phyloP scores from a whole-genome alignment of 2,329 filamentous ascomycete species.

The Talaromyces amestolkiae region DNA sequence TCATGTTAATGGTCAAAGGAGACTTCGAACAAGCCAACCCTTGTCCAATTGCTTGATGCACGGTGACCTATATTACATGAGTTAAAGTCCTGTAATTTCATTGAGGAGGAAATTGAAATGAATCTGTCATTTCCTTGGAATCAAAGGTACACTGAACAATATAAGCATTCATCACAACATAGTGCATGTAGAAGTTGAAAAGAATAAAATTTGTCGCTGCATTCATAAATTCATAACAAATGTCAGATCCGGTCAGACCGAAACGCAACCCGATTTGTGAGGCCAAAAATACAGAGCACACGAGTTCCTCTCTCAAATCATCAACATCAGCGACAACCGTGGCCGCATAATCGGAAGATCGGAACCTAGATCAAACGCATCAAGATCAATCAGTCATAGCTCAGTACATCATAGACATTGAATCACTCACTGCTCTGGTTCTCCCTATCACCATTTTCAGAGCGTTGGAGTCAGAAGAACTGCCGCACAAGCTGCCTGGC shows the following conservation, averaged over 20 bases:
- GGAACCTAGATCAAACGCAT: background rate
- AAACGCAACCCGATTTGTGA: background rate
- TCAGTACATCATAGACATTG: background rate
- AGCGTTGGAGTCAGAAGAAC: slow-evolving; percentile 34
- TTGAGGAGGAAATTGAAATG: too few relatives aligned
- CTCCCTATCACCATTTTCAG: slow-evolving; percentile 22
- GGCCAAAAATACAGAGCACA: background rate
- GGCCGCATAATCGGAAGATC: background rate
- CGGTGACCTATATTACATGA: too few relatives aligned
- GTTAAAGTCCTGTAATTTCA: too few relatives aligned
- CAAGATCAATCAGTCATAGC: background rate
- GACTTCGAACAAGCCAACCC: too few relatives aligned
- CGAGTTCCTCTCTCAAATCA: background rate
- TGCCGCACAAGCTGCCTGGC: slow-evolving; percentile 46
- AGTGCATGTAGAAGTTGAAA: background rate
- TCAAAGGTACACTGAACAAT: too few relatives aligned
- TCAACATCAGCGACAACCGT: background rate
- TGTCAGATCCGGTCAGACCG: background rate
- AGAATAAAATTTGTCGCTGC: too few relatives aligned
- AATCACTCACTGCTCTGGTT: background rate
- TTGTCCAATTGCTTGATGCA: too few relatives aligned
- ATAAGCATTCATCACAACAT: too few relatives aligned
- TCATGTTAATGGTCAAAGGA: too few relatives aligned
- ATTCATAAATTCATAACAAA: too few relatives aligned
- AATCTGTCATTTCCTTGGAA: too few relatives aligned